These are phyloP conservation scores for Penicillium crustosum DNA, from an alignment of 2,329 filamentous ascomycete genomes.

Conservation along the genomic window DNA sequence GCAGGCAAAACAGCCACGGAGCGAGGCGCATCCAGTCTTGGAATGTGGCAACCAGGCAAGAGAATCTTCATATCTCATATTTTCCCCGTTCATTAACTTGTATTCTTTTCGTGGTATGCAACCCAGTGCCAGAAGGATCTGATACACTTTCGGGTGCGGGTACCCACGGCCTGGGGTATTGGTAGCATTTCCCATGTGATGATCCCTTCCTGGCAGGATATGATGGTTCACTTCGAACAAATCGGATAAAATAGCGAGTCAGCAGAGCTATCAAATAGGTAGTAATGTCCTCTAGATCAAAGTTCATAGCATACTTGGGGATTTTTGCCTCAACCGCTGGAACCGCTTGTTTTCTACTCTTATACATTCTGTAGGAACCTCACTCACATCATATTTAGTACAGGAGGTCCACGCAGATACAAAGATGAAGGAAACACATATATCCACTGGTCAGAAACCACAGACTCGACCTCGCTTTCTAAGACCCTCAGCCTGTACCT, in stretches of 20 bases:
- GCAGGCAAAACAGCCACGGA: background rate
- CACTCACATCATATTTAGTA: background rate
- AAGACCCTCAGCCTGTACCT: background rate
- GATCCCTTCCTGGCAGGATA: constrained; percentile 11
- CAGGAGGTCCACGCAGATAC: background rate
- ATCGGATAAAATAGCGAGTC: background rate
- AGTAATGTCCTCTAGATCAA: background rate
- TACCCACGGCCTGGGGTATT: background rate
- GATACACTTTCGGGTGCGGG: constrained; percentile 1
- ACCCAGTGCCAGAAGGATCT: background rate
- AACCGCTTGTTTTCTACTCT: background rate
- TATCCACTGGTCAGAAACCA: background rate
- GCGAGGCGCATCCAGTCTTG: constrained; percentile 6
- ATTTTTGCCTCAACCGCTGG: background rate
- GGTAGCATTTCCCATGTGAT: constrained; percentile 5
- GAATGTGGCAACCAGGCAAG: constrained; percentile 2
- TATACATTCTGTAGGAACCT: background rate
- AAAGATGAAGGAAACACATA: background rate
- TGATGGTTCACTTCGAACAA: background rate
- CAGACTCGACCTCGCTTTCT: background rate
- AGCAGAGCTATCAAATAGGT: background rate
- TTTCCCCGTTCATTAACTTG: background rate
- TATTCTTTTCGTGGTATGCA: background rate
- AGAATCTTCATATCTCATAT: background rate
- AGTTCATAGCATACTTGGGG: background rate